Evolutionary conservation across 2,329 filamentous ascomycete genomes (phyloP), one percentile per base, ranked within the genome.

Genomic region (Cadophora gregata): DNA sequence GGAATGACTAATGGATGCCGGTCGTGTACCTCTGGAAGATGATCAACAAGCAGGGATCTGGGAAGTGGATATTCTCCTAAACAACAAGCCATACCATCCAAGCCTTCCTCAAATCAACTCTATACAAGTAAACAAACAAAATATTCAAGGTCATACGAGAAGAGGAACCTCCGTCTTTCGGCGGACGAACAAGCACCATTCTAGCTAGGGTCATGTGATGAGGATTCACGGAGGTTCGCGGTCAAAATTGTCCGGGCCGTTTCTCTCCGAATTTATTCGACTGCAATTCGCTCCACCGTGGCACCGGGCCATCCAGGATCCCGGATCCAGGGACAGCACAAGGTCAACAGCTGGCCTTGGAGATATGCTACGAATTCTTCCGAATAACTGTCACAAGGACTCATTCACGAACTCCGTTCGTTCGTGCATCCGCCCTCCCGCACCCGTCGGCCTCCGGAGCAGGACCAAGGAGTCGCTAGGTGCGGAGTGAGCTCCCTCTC

Each of bases 301-400:
- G 29, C 53, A 55, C 53, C 31, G 16, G 53, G 9, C 12, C 29
- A 56, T 21, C 53, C 10, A 36, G n/a, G 19, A 38, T 21, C 53
- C 10, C 24, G n/a, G 19, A 38, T 36, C 51, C 16, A 27, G 51
- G 14, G 21, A 3, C 19, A 33, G 19, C 14, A 24, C 19, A 21
- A 33, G 33, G n/a, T 10, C 31, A 14, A 42, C 12, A 16, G 38
- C 38, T 16, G 38, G 38, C 38, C 38, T 42, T 16, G 7, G 14
- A 56, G 53, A 50, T 12, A 50, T 7, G 59, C 59, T 50, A 50
- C 63, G 56, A 65, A 33, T 14, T 55, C 33, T 45, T 36, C 63
- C 63, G 55, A 65, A 27, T 1, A 42, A 19, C 31, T 33, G 45
- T 60, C 55, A 65, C 56, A 62, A 62, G 59, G 63, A 65, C 63